Evolutionary conservation across 2,329 filamentous ascomycete genomes (phyloP).

Genomic region (Apiospora rasikravindrae): DNA sequence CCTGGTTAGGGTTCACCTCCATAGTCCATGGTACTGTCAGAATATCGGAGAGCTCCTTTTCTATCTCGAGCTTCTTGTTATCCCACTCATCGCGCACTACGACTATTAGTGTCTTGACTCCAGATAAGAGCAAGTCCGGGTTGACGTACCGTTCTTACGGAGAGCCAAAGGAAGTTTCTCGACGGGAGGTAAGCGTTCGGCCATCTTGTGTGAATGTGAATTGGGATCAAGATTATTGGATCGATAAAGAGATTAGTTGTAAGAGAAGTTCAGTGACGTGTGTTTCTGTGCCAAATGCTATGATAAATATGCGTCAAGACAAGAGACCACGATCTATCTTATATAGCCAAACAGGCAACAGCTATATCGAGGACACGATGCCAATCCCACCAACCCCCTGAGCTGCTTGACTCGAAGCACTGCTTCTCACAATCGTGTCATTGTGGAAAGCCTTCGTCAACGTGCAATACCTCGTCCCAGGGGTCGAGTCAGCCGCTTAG

Average conservation of each 20-base stretch:
- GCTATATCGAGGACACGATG: too few species aligned
- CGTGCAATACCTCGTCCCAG: background rate
- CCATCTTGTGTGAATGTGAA: background rate
- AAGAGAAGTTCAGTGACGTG: background rate
- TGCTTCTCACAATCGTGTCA: background rate
- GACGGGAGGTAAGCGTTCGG: constrained; percentile 46
- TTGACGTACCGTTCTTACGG: constrained; percentile 55
- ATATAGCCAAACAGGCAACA: background rate
- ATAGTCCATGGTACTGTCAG: constrained; percentile 57
- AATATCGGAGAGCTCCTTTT: constrained; percentile 49
- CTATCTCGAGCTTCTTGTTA: constrained; percentile 49
- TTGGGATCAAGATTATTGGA: background rate
- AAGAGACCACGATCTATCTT: background rate
- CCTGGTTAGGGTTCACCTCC: constrained; percentile 50
- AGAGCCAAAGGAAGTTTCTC: constrained; percentile 57
- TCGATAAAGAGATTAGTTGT: background rate
- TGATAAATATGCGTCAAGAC: background rate
- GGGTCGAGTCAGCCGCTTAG: background rate
- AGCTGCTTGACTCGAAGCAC: background rate
- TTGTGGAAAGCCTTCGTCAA: background rate
- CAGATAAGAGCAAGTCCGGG: background rate
- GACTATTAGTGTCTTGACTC: constrained; percentile 22
- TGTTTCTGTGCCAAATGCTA: background rate
- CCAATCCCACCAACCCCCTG: background rate
- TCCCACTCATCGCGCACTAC: constrained; percentile 60